Evolutionary conservation across 2,329 filamentous ascomycete genomes (phyloP), one percentile per base, ranked within the genome.

Genomic region (Fusarium graminum): DNA sequence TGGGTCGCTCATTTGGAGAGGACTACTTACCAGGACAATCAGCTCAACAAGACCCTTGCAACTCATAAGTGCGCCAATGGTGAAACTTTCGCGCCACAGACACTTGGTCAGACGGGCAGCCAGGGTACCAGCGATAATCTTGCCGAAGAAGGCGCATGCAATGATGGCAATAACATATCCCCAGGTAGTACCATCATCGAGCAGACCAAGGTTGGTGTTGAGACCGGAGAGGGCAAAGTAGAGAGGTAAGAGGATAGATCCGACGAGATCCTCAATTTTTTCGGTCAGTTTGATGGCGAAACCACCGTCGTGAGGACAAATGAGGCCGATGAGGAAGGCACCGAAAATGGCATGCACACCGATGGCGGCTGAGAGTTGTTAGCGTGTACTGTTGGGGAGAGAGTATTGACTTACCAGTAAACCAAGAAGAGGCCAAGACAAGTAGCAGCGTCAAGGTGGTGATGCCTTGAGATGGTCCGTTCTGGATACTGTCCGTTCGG

Each of bases 341-440:
- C 94, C 94, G 72, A 98, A 98, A 74, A 98, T 97, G 55, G 94
- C 88, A 76, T 98, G 94, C 2, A 97, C 89, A 44, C 94, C 94
- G 73, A 98, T 97, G 60, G 95, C 91, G 10, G 71, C 71, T 73
- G 14, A 6, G 22, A 3, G 16, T 36, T 11, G 25, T 63, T 28
- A 63, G 40, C 10, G 10, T 17, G 7, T n/a, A 6, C 0, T 4
- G 16, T 22, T 4, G 12, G 26, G 14, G 3, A 22, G 8, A 16
- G 11, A 19, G 7, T 2, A 1, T 0, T 0, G 4, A 57, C 67
- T 52, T 54, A 55, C 90, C 83, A 0, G 93, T 96, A 74, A 97
- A 97, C 82, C 94, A 97, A 6, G 93, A 85, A 0, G 92, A 95
- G 1, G 86, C 83, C 16, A 98, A 83, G 0, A 91, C 90, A 51